These are phyloP conservation scores for Boletus rufocinnamomeus DNA, from an alignment of 768 basidiomycete species.

Conservation along the genomic window DNA sequence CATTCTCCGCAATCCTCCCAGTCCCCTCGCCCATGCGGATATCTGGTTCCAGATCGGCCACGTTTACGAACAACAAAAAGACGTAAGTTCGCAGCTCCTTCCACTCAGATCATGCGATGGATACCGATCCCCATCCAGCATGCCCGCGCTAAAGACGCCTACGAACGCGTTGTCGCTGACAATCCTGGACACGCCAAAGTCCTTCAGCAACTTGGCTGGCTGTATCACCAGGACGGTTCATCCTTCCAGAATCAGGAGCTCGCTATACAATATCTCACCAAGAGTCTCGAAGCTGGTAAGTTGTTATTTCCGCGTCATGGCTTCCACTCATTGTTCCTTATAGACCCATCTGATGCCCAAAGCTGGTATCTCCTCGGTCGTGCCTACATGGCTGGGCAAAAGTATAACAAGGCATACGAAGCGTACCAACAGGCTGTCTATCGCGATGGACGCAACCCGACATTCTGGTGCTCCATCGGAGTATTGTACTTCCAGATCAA, in stretches of 20 bases:
- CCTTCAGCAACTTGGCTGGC: conserved; percentile 95
- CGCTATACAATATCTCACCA: conserved; percentile 91
- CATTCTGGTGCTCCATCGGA: conserved; percentile 99
- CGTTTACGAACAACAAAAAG: conserved; percentile 96
- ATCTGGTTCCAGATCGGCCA: conserved; percentile 99
- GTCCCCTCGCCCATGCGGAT: conserved; percentile 93
- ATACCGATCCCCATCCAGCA: conserved; percentile 52
- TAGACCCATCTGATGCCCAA: conserved; percentile 95
- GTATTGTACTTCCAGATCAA: conserved; percentile 99
- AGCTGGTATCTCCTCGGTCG: conserved; percentile 99
- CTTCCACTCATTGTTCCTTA: conserved; percentile 2
- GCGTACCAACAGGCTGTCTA: conserved; percentile 99
- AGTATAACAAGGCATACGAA: conserved; percentile 99
- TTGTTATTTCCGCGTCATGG: not conserved
- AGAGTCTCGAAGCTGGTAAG: conserved; percentile 92
- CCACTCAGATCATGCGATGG: conserved; percentile 7
- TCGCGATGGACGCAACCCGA: conserved; percentile 97
- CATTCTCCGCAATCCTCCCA: conserved; percentile 93
- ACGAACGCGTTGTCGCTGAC: conserved; percentile 91
- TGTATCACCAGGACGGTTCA: conserved; percentile 95
- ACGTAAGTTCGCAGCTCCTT: conserved; percentile 53
- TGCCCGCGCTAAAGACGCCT: conserved; percentile 88
- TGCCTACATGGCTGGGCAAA: conserved; percentile 97
- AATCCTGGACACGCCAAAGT: conserved; percentile 97
- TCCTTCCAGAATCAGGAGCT: conserved; percentile 95